phyloP scores from a whole-genome alignment of 73 alveolate genomes.

The Paraurostyla sp. region DNA sequence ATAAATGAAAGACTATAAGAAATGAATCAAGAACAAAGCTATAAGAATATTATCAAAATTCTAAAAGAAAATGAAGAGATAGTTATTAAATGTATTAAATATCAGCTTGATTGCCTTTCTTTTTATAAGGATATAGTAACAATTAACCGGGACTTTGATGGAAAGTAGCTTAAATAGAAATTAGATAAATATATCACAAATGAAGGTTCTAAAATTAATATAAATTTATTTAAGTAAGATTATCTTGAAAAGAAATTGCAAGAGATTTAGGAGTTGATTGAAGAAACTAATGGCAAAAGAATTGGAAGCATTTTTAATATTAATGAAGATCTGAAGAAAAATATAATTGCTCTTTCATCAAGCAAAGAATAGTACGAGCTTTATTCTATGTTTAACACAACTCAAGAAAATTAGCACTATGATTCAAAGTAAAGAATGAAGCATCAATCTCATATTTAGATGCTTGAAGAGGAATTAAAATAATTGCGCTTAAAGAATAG shows the following conservation, averaged over 20 bases:
- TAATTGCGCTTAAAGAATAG: neutral
- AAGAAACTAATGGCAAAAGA: neutral
- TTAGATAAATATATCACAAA: neutral
- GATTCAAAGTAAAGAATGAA: too few species aligned
- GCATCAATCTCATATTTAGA: too few species aligned
- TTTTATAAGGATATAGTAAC: conserved; percentile 32
- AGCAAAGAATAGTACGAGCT: too few species aligned
- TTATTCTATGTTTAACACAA: too few species aligned
- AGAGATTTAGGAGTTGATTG: neutral
- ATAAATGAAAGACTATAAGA: neutral
- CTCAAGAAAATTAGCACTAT: too few species aligned
- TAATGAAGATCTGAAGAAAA: neutral
- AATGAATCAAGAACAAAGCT: neutral
- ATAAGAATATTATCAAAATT: neutral
- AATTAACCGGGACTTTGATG: conserved; percentile 17
- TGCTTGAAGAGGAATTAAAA: too few species aligned
- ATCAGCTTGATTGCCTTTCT: conserved; percentile 28
- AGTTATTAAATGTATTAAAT: conserved; percentile 25
- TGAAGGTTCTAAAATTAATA: neutral
- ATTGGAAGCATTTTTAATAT: neutral
- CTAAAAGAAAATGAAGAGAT: conserved; percentile 27
- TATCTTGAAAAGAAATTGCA: conserved; percentile 1
- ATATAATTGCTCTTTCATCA: too few species aligned
- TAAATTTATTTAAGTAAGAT: conserved; percentile 3
- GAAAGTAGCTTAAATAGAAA: neutral